These are phyloP conservation scores for Dalbergia cochinchinensis DNA, from an alignment of 306 rosid genomes.

Conservation along the genomic window DNA sequence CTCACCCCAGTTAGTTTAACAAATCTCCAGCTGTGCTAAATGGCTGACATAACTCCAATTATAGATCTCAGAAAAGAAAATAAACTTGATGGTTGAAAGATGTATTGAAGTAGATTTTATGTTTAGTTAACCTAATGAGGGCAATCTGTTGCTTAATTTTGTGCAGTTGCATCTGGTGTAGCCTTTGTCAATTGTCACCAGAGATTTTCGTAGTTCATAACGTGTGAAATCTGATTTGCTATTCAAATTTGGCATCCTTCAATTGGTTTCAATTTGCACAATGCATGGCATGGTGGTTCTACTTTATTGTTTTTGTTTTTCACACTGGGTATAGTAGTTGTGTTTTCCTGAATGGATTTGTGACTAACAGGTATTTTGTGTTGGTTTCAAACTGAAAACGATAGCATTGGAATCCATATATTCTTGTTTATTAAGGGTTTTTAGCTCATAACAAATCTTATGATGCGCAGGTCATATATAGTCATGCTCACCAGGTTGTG, in stretches of 20 bases:
- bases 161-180: not conserved
- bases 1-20: not conserved
- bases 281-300: not conserved
- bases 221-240: not conserved
- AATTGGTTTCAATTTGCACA: not conserved
- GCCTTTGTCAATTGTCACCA: not conserved
- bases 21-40: not conserved
- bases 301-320: not conserved
- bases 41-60: not conserved
- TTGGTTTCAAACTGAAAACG: conserved; percentile 13
- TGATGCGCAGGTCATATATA: conserved; percentile 81
- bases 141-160: no score
- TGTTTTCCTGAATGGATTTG: conserved; percentile 1
- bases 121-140: not conserved
- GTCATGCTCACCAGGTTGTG: conserved; percentile 91
- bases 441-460: conserved; percentile 12
- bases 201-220: not conserved
- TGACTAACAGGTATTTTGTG: not conserved
- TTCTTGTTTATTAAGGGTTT: conserved; percentile 2
- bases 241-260: conserved; percentile 3
- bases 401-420: not conserved
- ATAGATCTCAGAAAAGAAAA: not conserved
- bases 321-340: not conserved
- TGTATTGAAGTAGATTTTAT: conserved; percentile 6
- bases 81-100: not conserved